These are phyloP conservation scores for Pseudotsuga menziesii DNA, from an alignment of 75 land plant species.

Conservation along the genomic window DNA sequence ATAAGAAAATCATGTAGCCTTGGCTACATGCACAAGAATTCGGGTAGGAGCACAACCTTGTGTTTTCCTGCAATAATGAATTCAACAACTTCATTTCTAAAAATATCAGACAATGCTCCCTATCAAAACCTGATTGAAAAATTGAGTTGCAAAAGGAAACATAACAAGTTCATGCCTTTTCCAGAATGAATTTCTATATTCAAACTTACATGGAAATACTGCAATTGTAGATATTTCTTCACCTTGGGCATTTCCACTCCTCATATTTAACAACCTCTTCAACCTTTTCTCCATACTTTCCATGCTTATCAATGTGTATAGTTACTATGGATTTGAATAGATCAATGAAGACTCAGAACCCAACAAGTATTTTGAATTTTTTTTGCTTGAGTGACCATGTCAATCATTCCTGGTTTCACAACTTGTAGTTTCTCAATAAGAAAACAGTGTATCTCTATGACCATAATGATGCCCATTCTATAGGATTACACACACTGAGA, in stretches of 20 bases:
- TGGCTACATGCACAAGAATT: conserved; percentile 45
- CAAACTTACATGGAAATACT: conserved; percentile 70
- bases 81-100: neutral
- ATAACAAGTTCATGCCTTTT: too few species aligned
- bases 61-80: conserved; percentile 49
- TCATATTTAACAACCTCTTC: conserved; percentile 29
- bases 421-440: neutral
- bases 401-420: neutral
- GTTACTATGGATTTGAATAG: neutral
- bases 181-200: neutral
- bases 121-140: neutral
- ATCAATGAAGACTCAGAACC: neutral
- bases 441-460: neutral
- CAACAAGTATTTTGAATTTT: neutral
- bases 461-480: too few species aligned
- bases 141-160: too few species aligned
- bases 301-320: neutral
- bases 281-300: conserved; percentile 81
- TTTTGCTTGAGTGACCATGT: too few species aligned
- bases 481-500: neutral
- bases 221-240: conserved; percentile 83
- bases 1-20: conserved; percentile 57
- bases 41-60: conserved; percentile 72
- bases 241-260: conserved; percentile 75
- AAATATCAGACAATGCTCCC: neutral